Conservation (phyloP, 805 yeast species). For the Priceomyces medius region DNA sequence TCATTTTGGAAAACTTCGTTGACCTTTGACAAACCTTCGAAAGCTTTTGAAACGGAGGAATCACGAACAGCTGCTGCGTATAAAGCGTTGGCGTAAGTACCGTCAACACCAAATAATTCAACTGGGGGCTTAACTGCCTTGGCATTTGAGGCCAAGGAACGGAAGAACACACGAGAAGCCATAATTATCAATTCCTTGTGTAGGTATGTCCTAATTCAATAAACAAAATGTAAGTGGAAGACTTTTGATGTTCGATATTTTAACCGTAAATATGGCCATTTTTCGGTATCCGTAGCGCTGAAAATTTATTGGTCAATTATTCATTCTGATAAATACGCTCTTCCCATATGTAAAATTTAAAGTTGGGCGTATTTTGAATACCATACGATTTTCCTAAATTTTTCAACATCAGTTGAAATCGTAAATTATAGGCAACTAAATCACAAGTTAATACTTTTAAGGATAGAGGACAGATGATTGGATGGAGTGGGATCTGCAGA, state of each 20-base stretch:
- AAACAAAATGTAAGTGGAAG: neutral
- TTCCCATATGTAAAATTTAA: neutral
- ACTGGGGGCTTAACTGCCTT: slow-evolving; percentile 77
- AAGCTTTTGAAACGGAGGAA: slow-evolving; percentile 69
- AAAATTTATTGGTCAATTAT: slow-evolving; percentile 4
- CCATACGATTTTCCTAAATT: neutral
- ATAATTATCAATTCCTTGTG: slow-evolving; percentile 25
- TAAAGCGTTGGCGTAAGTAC: slow-evolving; percentile 94
- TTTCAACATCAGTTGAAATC: slow-evolving; percentile 2
- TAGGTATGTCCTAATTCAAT: neutral
- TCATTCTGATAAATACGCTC: slow-evolving; percentile 4
- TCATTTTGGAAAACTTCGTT: slow-evolving; percentile 58
- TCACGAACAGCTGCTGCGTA: slow-evolving; percentile 88
- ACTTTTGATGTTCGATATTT: neutral
- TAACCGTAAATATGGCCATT: slow-evolving; percentile 3
- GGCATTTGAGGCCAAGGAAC: slow-evolving; percentile 73
- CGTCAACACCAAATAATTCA: slow-evolving; percentile 92
- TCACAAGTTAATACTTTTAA: neutral
- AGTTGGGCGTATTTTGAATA: neutral
- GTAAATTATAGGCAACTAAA: neutral
- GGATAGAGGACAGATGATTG: slow-evolving; percentile 1
- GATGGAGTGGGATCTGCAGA: slow-evolving; percentile 4
- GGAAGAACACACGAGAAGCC: slow-evolving; percentile 65
- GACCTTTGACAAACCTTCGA: slow-evolving; percentile 61
- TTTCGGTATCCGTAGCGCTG: slow-evolving; percentile 4